Conservation (phyloP, 768 basidiomycete species). For the Leccinum uliginosum region DNA sequence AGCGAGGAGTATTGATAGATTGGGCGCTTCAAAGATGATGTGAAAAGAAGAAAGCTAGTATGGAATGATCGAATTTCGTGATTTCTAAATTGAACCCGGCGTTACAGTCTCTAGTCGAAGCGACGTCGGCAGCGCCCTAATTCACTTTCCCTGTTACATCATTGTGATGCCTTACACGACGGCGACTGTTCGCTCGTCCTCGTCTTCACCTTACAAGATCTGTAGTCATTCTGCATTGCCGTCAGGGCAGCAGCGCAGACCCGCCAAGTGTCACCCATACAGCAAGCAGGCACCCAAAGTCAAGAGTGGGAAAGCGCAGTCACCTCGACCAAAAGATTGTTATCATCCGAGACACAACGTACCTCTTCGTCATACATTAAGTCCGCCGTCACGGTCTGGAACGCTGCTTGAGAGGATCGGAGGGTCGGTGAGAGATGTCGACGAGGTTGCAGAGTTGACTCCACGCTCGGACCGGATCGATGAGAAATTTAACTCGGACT, state of each 20-base stretch:
- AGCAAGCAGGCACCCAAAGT: background rate
- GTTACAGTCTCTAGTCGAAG: background rate
- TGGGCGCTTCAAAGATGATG: too few species aligned
- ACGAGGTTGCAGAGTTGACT: background rate
- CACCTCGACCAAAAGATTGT: background rate
- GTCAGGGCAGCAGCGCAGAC: constrained; percentile 1
- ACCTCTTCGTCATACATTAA: constrained; percentile 13
- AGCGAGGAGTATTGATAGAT: too few species aligned
- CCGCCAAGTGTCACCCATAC: background rate
- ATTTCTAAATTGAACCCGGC: constrained; percentile 8
- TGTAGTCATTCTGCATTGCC: background rate
- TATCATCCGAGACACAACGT: constrained; percentile 1
- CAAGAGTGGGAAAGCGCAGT: constrained; percentile 7
- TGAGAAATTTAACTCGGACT: background rate
- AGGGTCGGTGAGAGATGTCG: background rate
- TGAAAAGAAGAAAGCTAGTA: too few species aligned
- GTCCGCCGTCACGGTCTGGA: constrained; percentile 5
- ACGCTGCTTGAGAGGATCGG: constrained; percentile 23
- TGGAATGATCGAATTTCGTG: background rate
- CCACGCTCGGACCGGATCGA: constrained; percentile 8
- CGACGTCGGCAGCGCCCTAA: background rate
- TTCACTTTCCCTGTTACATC: background rate
- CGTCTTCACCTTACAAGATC: constrained; percentile 5
- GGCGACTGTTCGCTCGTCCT: constrained; percentile 1
- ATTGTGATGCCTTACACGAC: constrained; percentile 2